Conservation (phyloP, 768 basidiomycete species). For the Lyophyllum shimeji region DNA sequence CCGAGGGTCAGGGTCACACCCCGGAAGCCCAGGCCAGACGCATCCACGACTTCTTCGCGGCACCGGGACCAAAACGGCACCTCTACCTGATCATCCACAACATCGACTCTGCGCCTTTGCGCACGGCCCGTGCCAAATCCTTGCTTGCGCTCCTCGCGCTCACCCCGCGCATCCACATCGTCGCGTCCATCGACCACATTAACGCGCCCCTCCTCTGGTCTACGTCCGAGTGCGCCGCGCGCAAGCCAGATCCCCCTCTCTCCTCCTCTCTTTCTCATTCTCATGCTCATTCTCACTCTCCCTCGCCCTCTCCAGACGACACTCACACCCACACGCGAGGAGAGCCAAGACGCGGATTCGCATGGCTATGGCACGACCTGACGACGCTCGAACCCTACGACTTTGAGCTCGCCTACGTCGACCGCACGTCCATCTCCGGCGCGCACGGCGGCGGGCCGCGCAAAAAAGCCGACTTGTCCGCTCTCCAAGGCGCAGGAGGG, state of each 20-base stretch:
- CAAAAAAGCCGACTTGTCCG: conserved; percentile 29
- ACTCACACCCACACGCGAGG: conserved; percentile 10
- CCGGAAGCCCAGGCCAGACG: conserved; percentile 64
- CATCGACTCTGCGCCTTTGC: conserved; percentile 76
- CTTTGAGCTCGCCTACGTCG: conserved; percentile 67
- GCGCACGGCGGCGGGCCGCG: conserved; percentile 43
- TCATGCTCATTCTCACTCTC: too few species aligned
- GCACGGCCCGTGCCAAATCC: conserved; percentile 60
- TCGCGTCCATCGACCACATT: conserved; percentile 86
- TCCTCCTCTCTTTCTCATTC: too few species aligned
- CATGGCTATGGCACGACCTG: conserved; percentile 88
- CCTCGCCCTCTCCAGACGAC: too few species aligned
- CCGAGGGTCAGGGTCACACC: conserved; percentile 34
- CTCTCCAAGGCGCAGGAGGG: conserved; percentile 35
- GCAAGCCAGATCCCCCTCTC: conserved; percentile 44
- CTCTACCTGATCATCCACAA: conserved; percentile 83
- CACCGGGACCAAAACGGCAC: conserved; percentile 29
- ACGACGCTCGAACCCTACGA: conserved; percentile 86
- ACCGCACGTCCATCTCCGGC: conserved; percentile 61
- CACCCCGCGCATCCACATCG: conserved; percentile 74
- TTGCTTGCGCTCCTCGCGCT: conserved; percentile 72
- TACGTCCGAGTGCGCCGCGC: conserved; percentile 57
- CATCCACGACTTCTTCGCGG: conserved; percentile 63
- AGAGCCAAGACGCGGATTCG: conserved; percentile 49
- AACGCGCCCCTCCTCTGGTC: conserved; percentile 85